Conservation (phyloP, 2,329 filamentous ascomycete genomes). For the Fusarium stilboides region DNA sequence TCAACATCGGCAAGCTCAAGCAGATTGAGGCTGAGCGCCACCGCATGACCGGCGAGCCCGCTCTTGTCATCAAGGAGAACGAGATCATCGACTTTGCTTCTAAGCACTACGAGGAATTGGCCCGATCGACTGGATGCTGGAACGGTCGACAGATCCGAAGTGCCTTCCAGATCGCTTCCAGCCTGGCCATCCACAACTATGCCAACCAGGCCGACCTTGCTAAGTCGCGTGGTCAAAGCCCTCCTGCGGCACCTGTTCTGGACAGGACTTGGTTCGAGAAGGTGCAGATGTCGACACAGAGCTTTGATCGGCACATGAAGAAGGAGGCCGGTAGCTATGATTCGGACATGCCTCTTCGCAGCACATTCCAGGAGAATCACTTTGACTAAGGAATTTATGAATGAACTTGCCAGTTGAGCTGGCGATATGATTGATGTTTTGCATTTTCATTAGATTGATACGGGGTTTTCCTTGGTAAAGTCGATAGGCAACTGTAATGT, state of each 20-base stretch:
- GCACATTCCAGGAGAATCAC: conserved; percentile 52
- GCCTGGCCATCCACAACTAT: conserved; percentile 57
- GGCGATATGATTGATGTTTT: neutral
- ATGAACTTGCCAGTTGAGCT: neutral
- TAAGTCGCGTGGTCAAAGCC: conserved; percentile 52
- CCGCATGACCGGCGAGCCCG: conserved; percentile 55
- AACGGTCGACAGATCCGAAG: conserved; percentile 59
- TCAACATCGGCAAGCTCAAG: conserved; percentile 58
- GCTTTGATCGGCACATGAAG: conserved; percentile 60
- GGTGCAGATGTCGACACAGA: conserved; percentile 61
- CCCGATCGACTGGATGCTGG: conserved; percentile 51
- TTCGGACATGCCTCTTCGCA: conserved; percentile 53
- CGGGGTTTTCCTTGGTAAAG: neutral
- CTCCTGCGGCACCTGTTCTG: conserved; percentile 55
- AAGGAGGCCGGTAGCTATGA: conserved; percentile 55
- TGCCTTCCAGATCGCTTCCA: conserved; percentile 56
- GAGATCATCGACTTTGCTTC: conserved; percentile 57
- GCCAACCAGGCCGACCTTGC: conserved; percentile 51
- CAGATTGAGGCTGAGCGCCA: conserved; percentile 56
- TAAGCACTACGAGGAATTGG: conserved; percentile 53
- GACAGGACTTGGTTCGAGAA: conserved; percentile 59
- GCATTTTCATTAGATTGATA: neutral
- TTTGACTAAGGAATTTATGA: conserved; percentile 10
- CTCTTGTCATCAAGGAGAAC: conserved; percentile 53
- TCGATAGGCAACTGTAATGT: neutral